Conservation (phyloP, 2,329 filamentous ascomycete species). For the Xylaria hypoxylon region DNA sequence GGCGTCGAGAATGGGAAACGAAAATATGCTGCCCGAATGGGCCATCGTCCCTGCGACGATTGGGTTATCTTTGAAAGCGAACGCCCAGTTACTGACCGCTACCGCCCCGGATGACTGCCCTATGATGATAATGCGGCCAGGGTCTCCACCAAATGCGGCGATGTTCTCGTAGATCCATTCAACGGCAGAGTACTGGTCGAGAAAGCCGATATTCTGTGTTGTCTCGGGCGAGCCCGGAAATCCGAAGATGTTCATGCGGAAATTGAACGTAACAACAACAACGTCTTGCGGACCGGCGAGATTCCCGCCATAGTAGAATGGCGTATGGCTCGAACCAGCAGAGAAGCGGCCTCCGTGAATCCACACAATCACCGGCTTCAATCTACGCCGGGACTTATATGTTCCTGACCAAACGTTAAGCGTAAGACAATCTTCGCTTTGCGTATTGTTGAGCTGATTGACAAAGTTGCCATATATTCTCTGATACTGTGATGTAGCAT, state of each 20-base stretch:
- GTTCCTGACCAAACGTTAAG: conserved; percentile 28
- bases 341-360: conserved; percentile 33
- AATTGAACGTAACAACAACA: conserved; percentile 31
- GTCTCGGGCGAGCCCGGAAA: conserved; percentile 31
- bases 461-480: conserved; percentile 26
- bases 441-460: conserved; percentile 31
- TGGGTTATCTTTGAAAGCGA: conserved; percentile 24
- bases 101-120: conserved; percentile 28
- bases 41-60: conserved; percentile 27
- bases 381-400: background rate
- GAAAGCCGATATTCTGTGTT: conserved; percentile 29
- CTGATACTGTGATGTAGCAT: conserved; percentile 27
- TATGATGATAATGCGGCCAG: conserved; percentile 25
- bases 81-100: conserved; percentile 33
- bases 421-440: conserved; percentile 31
- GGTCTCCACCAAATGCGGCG: conserved; percentile 29
- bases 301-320: conserved; percentile 29
- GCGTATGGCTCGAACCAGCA: conserved; percentile 31
- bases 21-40: conserved; percentile 30
- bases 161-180: conserved; percentile 30
- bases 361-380: conserved; percentile 31
- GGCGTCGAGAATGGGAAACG: conserved; percentile 29
- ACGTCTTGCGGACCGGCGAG: conserved; percentile 25
- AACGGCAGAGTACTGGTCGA: conserved; percentile 28
- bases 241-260: conserved; percentile 35